These are phyloP conservation scores for Suillus sp. DNA, from an alignment of 768 basidiomycete species.

Conservation along the genomic window DNA sequence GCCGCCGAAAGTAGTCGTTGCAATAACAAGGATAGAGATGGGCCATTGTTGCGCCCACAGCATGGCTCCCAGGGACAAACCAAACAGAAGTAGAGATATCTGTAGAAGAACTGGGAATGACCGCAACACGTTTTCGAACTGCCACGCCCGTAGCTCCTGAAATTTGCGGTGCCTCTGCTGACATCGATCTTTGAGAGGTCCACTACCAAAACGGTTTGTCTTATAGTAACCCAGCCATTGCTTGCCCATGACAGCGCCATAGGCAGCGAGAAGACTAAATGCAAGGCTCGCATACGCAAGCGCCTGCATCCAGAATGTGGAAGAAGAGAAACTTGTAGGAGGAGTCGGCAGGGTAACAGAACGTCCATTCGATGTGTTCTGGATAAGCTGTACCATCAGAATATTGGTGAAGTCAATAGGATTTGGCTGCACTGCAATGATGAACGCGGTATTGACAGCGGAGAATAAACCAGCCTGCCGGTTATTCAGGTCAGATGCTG, in stretches of 20 bases:
- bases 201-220: not conserved
- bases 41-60: not conserved
- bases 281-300: too few species aligned
- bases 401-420: not conserved
- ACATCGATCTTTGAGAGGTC: not conserved
- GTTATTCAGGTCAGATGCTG: not conserved
- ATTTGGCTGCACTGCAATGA: slow-evolving; percentile 7
- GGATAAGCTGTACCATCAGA: not conserved
- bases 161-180: slow-evolving; percentile 8
- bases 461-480: slow-evolving; percentile 10
- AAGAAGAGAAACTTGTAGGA: not conserved
- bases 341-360: not conserved
- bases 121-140: slow-evolving; percentile 6
- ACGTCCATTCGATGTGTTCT: not conserved
- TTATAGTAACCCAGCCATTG: slow-evolving; percentile 10
- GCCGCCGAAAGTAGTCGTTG: not conserved
- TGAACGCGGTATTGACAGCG: slow-evolving; percentile 5
- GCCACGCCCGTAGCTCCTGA: slow-evolving; percentile 4
- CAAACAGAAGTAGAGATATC: slow-evolving; percentile 11
- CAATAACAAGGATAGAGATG: not conserved
- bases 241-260: not conserved
- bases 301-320: too few species aligned
- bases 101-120: slow-evolving; percentile 12
- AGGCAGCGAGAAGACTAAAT: too few species aligned
- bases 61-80: not conserved